Evolutionary conservation across 2,329 filamentous ascomycete species (phyloP).

Genomic region (Scedosporium minutisporum): DNA sequence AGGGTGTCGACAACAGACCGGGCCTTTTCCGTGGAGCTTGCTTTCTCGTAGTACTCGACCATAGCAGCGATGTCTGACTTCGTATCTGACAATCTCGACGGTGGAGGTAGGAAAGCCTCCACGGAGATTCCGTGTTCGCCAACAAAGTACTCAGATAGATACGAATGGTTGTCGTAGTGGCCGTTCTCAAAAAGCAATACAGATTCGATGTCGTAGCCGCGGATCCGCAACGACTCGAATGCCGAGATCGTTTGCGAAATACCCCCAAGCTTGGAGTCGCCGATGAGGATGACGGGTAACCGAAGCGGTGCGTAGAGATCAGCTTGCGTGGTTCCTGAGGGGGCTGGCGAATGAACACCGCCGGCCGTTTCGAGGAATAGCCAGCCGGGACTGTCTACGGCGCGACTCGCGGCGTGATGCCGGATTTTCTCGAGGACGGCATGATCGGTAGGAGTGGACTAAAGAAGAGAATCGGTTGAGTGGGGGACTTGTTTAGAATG

Average conservation of each 20-base stretch:
- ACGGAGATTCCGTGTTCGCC: constrained; percentile 48
- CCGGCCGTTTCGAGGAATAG: constrained; percentile 73
- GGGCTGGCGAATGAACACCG: constrained; percentile 69
- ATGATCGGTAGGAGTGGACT: constrained; percentile 41
- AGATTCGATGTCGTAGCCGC: constrained; percentile 67
- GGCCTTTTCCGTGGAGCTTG: constrained; percentile 28
- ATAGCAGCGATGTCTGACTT: constrained; percentile 47
- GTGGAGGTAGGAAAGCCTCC: constrained; percentile 49
- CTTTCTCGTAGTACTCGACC: constrained; percentile 50
- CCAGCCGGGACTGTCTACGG: constrained; percentile 38
- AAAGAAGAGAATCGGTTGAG: background rate
- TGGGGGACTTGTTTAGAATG: constrained; percentile 5
- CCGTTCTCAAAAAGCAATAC: constrained; percentile 60
- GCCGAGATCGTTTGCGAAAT: constrained; percentile 74
- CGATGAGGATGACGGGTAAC: constrained; percentile 64
- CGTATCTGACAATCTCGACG: constrained; percentile 28
- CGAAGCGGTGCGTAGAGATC: constrained; percentile 68
- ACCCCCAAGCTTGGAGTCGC: constrained; percentile 66
- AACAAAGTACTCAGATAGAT: constrained; percentile 58
- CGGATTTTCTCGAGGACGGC: constrained; percentile 40
- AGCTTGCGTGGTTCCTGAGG: constrained; percentile 66
- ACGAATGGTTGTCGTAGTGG: constrained; percentile 58
- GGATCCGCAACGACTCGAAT: constrained; percentile 66
- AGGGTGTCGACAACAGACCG: constrained; percentile 40
- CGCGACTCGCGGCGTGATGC: constrained; percentile 31